Conservation (phyloP, 129 eudicot species). For the Arctium lappa region DNA sequence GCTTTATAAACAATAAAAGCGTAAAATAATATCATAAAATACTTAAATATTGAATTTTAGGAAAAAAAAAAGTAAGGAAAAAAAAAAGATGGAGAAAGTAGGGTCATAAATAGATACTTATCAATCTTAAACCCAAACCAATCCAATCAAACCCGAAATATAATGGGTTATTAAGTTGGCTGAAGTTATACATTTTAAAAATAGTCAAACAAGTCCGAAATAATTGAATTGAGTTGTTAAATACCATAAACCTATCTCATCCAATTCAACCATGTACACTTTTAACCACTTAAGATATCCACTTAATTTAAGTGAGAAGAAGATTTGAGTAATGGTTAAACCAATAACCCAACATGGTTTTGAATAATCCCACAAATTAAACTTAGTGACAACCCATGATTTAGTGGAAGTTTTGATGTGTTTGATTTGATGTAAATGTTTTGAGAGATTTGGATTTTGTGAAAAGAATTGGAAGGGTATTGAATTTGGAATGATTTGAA, state of each 20-base stretch:
- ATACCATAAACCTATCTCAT: neutral
- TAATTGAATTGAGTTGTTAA: neutral
- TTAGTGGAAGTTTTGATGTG: neutral
- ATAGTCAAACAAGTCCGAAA: too few species aligned
- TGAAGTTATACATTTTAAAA: too few species aligned
- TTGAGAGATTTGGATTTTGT: too few species aligned
- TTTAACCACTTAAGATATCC: neutral
- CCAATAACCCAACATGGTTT: neutral
- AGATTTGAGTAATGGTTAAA: neutral
- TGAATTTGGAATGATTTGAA: too few species aligned
- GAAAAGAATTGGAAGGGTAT: too few species aligned
- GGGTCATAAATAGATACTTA: too few species aligned
- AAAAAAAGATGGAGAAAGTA: too few species aligned
- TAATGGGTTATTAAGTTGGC: neutral
- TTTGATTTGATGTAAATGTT: neutral
- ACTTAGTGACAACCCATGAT: neutral
- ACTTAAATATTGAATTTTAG: too few species aligned
- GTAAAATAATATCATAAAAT: too few species aligned
- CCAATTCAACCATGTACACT: neutral
- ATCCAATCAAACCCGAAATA: neutral
- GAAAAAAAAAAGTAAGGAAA: too few species aligned
- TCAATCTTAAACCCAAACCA: neutral
- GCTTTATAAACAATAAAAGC: too few species aligned
- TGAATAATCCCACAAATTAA: neutral
- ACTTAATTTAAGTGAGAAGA: neutral